These are phyloP conservation scores for Dactylellina haptotyla DNA, from an alignment of 2,329 filamentous ascomycete genomes.

Conservation along the genomic window DNA sequence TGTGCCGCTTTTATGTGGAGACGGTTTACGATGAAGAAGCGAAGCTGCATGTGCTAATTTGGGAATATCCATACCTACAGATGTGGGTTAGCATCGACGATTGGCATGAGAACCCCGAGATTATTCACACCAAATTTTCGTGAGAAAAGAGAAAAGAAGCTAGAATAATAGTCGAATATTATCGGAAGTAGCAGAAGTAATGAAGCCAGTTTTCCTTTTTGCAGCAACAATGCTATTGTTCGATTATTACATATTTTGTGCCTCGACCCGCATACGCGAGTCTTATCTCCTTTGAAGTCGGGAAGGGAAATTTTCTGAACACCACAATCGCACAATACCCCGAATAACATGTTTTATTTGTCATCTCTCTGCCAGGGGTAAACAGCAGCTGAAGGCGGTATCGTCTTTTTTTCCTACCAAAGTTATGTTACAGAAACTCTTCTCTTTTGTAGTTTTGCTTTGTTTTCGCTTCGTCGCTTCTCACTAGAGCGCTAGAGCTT, in stretches of 20 bases:
- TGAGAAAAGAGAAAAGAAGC: conserved; percentile 66
- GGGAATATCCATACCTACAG: conserved; percentile 64
- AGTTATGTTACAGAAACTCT: background rate
- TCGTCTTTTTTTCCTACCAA: background rate
- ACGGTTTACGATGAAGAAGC: conserved; percentile 2
- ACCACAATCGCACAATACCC: background rate
- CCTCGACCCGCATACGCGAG: too few relatives aligned
- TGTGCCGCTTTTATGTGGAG: background rate
- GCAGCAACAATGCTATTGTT: too few relatives aligned
- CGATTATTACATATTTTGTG: too few relatives aligned
- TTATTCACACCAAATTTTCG: conserved; percentile 97
- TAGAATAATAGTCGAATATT: background rate
- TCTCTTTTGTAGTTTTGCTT: background rate
- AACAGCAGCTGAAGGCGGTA: background rate
- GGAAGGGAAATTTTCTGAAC: too few relatives aligned
- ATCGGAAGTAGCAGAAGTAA: too few relatives aligned
- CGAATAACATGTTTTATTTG: background rate
- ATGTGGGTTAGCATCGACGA: conserved; percentile 99
- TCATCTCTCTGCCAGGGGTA: conserved; percentile 2
- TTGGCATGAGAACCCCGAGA: conserved; percentile 99
- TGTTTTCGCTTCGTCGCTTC: too few relatives aligned
- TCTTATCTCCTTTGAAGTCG: too few relatives aligned
- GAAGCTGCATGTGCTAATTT: conserved; percentile 49
- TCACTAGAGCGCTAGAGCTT: too few relatives aligned
- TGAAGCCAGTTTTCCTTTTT: too few relatives aligned